A percentile compares a stretch with the other conserved stretches of the same genome.
Evolutionary conservation across 1,284 basidiomycete species (phyloP).

Genomic region (Lentinus polychrous): DNA sequence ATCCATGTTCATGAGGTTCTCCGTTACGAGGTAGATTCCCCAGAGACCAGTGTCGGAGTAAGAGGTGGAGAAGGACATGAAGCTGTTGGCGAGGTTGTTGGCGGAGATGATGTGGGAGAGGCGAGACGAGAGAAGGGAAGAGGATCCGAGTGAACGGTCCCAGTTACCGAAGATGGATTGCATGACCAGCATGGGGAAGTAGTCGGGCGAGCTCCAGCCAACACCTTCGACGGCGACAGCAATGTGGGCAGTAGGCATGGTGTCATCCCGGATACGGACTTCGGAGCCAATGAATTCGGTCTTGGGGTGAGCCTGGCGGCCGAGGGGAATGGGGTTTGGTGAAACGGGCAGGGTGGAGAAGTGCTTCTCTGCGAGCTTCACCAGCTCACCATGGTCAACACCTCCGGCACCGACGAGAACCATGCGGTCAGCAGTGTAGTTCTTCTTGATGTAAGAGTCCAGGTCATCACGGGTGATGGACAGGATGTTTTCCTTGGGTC

Average conservation of each 20-base stretch:
- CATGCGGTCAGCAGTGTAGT: constrained; percentile 99
- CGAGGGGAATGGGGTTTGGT: constrained; percentile 83
- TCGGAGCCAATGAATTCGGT: constrained; percentile 91
- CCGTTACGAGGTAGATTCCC: constrained; percentile 97
- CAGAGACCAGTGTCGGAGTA: constrained; percentile 99
- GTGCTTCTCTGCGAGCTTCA: constrained; percentile 92
- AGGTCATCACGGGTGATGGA: constrained; percentile 94
- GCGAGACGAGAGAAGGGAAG: constrained; percentile 84
- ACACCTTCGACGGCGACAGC: constrained; percentile 98
- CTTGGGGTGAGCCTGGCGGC: constrained; percentile 68
- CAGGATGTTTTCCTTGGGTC: constrained; percentile 93
- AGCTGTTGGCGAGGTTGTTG: constrained; percentile 98
- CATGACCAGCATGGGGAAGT: constrained; percentile 99
- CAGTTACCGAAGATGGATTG: constrained; percentile 99
- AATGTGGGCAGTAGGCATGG: constrained; percentile 83
- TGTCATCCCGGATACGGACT: constrained; percentile 94
- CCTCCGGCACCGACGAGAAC: constrained; percentile 97
- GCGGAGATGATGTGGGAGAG: constrained; percentile 89
- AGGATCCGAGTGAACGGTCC: constrained; percentile 94
- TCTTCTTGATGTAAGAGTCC: constrained; percentile 88
- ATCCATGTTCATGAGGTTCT: constrained; percentile 91
- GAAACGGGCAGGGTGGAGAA: constrained; percentile 89
- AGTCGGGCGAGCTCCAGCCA: constrained; percentile 96
- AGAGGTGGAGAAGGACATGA: constrained; percentile 99
- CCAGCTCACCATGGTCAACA: constrained; percentile 88